Evolutionary conservation across 257 asterid species (phyloP), one percentile per base, ranked within the genome.

Genomic region (Solanum paucissectum): DNA sequence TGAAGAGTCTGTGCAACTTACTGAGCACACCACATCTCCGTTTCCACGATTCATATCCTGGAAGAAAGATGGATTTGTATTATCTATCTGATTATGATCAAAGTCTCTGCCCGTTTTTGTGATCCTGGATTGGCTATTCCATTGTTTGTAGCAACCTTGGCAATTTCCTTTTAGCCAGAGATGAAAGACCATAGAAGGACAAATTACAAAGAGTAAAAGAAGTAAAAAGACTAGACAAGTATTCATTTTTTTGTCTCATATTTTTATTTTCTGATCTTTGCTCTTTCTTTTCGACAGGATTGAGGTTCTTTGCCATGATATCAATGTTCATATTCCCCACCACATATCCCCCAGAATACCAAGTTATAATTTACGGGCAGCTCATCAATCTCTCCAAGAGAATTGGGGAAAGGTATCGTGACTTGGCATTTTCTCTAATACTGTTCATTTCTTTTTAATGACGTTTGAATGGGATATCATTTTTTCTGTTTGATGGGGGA

Each of bases 271-370:
- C 76, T 87, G 76, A 33, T 12, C 23, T 9, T 33, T 60, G 11
- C 44, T 66, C 89, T 86, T 83, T 90, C 76, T 88, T 58, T 23
- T 90, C 74, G 25, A 87, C 98, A 97, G 99, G 99, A 91, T 97
- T 75, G 99, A 97, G 90, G 90, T 91, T 87, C 98, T 97, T 83
- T 97, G 99, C 88, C 99, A 97, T 46, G 94, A 97, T 90, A 96
- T 97, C 90, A 97, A 95, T 87, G 99, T 97, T 29, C 99, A 96
- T 92, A 92, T 97, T 83, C 99, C 99, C 72, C 99, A 97, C 89
- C 99, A 96, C 86, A 93, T 95, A 86, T 97, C 99, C 84, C 90
- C 98, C 12, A 92, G 98, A 91, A 96, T 97, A 91, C 99, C 99
- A 20, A 95, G 98, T 95, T 96, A 96, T 77, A 95, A 96, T 91